Evolutionary conservation across 768 basidiomycete species (phyloP), one percentile per base, ranked within the genome.

Genomic region (Suillus subaureus): DNA sequence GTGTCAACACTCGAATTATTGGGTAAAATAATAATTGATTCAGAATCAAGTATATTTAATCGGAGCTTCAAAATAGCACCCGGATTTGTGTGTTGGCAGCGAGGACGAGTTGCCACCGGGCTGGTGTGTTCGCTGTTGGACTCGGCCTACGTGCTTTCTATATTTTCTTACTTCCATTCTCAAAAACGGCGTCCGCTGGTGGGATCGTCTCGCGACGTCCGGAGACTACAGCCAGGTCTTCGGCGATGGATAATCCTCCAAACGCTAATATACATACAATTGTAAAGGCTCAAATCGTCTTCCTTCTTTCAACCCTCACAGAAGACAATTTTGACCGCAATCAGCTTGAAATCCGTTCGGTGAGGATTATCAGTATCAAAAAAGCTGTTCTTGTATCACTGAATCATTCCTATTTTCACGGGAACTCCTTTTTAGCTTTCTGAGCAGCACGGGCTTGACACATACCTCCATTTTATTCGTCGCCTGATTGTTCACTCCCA

Each of bases 281-380:
- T 78, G 93, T 95, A 81, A 93, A 93, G 80, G 92, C 96, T 66
- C 96, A 99, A 84, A 96, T 99, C 75, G 96, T 97, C 70, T 99
- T 99, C 80, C 85, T 98, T 65, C 86, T 99, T 70, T 95, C 94
- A 35, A 98, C 95, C 33, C 87, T 99, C 67, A 95, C 94, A 66
- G 97, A 99, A 80, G 97, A 99, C 73, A 96, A 95, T 80, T 99
- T 94, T 76, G 93, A 94, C 75, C 88, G 93, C 75, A 94, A 97
- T 79, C 91, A 96, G 76, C 81, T 88, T 64, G 96, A 99, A 82
- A 97, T 99, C 73, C 90, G 94, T 75, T 94, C 93, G 64, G 97
- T 98, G 75, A 71, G 95, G 84, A 43, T 55, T 62, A 60, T 66
- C 68, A 72, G 61, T 66, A 61, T 66, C 26, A 52, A n/a, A 49